Conservation (phyloP, 108 stramenopile genomes). For the Mediolabrus comicus region DNA sequence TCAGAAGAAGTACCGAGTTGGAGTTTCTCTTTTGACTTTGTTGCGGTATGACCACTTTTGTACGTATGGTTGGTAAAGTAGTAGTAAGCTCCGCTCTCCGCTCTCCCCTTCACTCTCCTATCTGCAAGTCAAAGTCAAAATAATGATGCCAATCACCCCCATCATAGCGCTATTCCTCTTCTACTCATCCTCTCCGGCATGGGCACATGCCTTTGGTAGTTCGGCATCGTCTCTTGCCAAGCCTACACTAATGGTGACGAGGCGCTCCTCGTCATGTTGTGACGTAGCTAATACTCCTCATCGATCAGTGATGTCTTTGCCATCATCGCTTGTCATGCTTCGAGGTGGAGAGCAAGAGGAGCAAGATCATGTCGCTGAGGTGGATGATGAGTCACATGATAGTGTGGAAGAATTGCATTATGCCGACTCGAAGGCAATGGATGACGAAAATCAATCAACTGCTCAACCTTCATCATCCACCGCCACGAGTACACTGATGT, state of each 20-base stretch:
- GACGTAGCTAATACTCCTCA: background rate
- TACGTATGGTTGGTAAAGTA: no score
- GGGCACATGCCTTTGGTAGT: background rate
- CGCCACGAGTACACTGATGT: background rate
- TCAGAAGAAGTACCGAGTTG: no score
- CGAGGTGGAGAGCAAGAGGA: background rate
- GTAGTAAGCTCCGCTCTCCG: no score
- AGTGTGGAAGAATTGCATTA: slow-evolving; percentile 5
- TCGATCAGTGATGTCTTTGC: no score
- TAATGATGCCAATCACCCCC: no score
- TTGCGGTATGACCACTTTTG: no score
- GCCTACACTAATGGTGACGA: background rate
- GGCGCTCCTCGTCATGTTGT: background rate
- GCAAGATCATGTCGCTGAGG: no score
- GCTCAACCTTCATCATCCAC: background rate
- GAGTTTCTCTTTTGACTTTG: no score
- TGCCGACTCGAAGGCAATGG: background rate
- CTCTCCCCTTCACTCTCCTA: no score
- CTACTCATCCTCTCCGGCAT: background rate
- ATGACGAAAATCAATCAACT: background rate
- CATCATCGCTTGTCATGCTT: background rate
- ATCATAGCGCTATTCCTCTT: no score
- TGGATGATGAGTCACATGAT: slow-evolving; percentile 9
- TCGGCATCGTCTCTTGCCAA: background rate
- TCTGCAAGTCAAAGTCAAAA: no score